Evolutionary conservation across 306 rosid genomes (phyloP), one percentile per base, ranked within the genome.

Genomic region (Vigna angularis): DNA sequence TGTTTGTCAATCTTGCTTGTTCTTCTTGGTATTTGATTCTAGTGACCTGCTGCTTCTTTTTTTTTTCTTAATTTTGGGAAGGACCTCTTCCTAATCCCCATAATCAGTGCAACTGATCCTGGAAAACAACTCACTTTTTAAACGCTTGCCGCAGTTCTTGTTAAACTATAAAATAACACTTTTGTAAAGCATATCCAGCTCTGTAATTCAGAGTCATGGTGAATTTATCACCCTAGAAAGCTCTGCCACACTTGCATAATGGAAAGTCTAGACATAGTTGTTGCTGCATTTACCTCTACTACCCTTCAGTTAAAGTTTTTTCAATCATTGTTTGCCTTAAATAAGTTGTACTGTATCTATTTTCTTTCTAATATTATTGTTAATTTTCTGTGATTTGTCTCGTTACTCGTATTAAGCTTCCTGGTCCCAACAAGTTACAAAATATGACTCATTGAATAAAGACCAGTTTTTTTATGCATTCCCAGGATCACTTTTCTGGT

Each of bases 401-500:
- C 32, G 8, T 59, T 18, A 62, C 22, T 63, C 61, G 62, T 28
- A 49, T 75, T 30, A 59, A 40, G 28, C 16, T 20, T 20, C 47
- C 45, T 14, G 16, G 22, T 45, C 28, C 65, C 17, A 2, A 44
- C 30, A n/a, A 47, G 40, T 16, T 28, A 13, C 69, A 15, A 61
- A 9, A 40, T 47, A 42, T 4, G 9, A 3, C 59, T 26, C 34
- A 26, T 10, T 40, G 17, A 51, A 28, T 4, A 13, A 13, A 30
- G 15, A 18, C 20, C 2, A 38, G 2, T 30, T 56, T 12, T 42
- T 56, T 12, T 40, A 4, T 63, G 57, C 63, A 68, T 73, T 66
- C 18, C 61, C 70, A 79, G 86, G 96, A 76, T 80, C 52, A 86
- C 96, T 28, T 95, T 95, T 86, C 73, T 95, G 72, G 87, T 90